Percentiles rank a stretch among this genome's conserved stretches.
Evolutionary conservation across 2,329 filamentous ascomycete genomes (phyloP).

Genomic region (Neurospora sp.): DNA sequence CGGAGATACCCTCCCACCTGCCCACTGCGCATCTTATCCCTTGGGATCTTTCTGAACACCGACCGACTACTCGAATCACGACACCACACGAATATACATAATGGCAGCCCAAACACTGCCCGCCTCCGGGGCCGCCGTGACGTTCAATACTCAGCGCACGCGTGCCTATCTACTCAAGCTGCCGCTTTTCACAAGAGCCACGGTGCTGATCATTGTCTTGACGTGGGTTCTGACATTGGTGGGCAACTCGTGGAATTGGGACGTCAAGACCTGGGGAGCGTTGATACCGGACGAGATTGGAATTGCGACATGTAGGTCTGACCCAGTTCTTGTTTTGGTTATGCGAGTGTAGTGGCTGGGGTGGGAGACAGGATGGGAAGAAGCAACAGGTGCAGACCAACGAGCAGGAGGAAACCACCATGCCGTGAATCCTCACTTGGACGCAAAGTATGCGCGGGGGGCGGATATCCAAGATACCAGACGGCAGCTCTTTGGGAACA

Average conservation of each 20-base stretch:
- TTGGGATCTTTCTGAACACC: neutral
- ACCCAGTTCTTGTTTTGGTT: neutral
- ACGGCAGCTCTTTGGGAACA: neutral
- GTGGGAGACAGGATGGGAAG: neutral
- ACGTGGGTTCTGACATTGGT: slow-evolving; percentile 50
- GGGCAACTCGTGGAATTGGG: slow-evolving; percentile 59
- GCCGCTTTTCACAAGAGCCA: slow-evolving; percentile 74
- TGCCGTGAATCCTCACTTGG: neutral
- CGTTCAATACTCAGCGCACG: slow-evolving; percentile 62
- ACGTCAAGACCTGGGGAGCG: slow-evolving; percentile 66
- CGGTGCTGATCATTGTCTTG: slow-evolving; percentile 55
- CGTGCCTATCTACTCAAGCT: slow-evolving; percentile 75
- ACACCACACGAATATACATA: neutral
- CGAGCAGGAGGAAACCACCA: neutral
- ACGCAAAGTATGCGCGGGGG: neutral
- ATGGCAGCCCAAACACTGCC: neutral
- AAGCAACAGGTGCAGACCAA: neutral
- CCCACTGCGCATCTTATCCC: neutral
- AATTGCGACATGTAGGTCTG: slow-evolving; percentile 57
- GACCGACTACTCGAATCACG: neutral
- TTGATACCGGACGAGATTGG: slow-evolving; percentile 69
- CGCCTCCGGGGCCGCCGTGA: neutral
- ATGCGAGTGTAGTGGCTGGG: neutral
- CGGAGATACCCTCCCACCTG: neutral
- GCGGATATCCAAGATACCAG: neutral